Evolutionary conservation across 116 monocot species (phyloP).

Genomic region (Papilionanthe hybrid): DNA sequence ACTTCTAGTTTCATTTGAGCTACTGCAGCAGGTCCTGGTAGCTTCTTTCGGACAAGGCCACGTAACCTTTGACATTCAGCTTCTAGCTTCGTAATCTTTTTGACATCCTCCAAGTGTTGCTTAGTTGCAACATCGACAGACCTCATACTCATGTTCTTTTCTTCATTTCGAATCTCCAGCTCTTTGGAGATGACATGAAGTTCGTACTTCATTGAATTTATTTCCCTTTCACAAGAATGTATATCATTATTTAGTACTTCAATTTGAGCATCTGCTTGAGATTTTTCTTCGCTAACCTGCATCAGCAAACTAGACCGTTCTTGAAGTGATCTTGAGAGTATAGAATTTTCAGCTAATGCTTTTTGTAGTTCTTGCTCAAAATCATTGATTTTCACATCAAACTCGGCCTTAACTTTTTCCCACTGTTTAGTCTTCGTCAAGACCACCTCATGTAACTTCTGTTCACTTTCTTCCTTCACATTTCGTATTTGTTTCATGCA

Average conservation of each 20-base stretch:
- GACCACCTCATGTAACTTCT: constrained; percentile 68
- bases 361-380: constrained; percentile 63
- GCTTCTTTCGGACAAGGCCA: constrained; percentile 68
- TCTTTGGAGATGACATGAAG: constrained; percentile 67
- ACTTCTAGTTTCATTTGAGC: constrained; percentile 92
- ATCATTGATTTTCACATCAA: constrained; percentile 50
- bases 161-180: constrained; percentile 82
- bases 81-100: constrained; percentile 78
- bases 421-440: constrained; percentile 67
- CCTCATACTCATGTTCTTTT: constrained; percentile 65
- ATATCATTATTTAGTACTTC: constrained; percentile 50
- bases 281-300: constrained; percentile 66
- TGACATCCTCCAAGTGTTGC: constrained; percentile 71
- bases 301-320: constrained; percentile 55
- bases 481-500: constrained; percentile 79
- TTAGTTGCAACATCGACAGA: constrained; percentile 68
- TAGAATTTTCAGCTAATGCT: constrained; percentile 60
- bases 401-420: constrained; percentile 56
- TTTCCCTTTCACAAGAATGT: constrained; percentile 59
- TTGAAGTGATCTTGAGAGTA: constrained; percentile 65
- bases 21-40: constrained; percentile 85
- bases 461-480: constrained; percentile 79
- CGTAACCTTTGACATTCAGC: constrained; percentile 80
- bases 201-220: constrained; percentile 68
- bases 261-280: constrained; percentile 62